Conservation (phyloP, 345 rosid genomes). For the Melaleuca quinquenervia region DNA sequence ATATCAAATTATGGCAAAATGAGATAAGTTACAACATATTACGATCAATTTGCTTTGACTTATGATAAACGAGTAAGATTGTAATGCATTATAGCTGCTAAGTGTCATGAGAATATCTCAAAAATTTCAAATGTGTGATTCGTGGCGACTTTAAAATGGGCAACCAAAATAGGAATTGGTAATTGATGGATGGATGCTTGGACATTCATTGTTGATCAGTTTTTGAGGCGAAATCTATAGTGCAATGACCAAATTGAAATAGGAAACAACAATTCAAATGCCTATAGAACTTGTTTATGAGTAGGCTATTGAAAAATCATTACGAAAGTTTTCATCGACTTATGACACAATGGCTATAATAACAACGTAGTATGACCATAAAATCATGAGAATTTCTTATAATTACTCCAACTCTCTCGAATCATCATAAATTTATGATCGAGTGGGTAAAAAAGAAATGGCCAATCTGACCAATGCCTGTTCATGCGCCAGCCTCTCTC, state of each 20-base stretch:
- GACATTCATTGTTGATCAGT: neutral
- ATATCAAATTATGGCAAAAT: neutral
- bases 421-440: neutral
- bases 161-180: neutral
- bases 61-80: no score
- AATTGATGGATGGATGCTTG: neutral
- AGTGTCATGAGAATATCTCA: neutral
- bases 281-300: neutral
- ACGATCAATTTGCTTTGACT: no score
- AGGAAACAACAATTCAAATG: neutral
- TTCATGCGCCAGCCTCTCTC: no score
- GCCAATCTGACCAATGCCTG: neutral
- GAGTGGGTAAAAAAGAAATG: neutral
- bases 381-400: neutral
- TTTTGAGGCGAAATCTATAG: neutral
- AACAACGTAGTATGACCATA: no score
- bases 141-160: neutral
- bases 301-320: neutral
- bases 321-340: neutral
- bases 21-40: neutral
- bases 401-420: neutral
- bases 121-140: no score
- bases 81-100: no score
- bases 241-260: neutral
- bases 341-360: no score